Conservation (phyloP, 176 grass and related monocot genomes). For the Oryza meridionalis region DNA sequence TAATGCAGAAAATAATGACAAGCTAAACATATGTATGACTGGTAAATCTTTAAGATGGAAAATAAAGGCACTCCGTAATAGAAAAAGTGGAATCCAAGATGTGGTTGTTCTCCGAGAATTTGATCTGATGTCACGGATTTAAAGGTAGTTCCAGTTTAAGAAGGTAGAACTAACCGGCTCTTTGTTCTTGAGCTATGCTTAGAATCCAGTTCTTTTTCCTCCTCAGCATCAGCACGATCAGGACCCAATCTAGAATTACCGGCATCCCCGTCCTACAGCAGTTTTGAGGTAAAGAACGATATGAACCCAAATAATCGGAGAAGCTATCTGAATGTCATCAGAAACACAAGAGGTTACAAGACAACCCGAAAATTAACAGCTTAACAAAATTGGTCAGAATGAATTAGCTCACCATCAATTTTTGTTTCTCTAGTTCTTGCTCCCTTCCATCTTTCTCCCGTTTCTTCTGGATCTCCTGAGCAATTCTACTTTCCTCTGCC, state of each 20-base stretch:
- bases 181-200: constrained; percentile 51
- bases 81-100: neutral
- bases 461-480: constrained; percentile 89
- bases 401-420: constrained; percentile 59
- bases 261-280: constrained; percentile 85
- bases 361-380: constrained; percentile 39
- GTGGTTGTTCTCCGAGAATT: neutral
- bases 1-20: neutral
- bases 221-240: constrained; percentile 39
- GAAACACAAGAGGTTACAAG: constrained; percentile 71
- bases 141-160: constrained; percentile 24
- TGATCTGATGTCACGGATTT: constrained; percentile 20
- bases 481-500: constrained; percentile 83
- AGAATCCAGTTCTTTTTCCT: constrained; percentile 51
- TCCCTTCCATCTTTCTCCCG: constrained; percentile 83
- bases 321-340: constrained; percentile 98
- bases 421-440: constrained; percentile 57
- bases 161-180: constrained; percentile 47
- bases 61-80: neutral
- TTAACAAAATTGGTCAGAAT: constrained; percentile 36
- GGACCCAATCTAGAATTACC: constrained; percentile 58
- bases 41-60: constrained; percentile 2
- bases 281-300: constrained; percentile 99
- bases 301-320: constrained; percentile 87
- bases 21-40: neutral